These are phyloP conservation scores for Neurospora sp. DNA, from an alignment of 495 filamentous ascomycete species.

Conservation along the genomic window DNA sequence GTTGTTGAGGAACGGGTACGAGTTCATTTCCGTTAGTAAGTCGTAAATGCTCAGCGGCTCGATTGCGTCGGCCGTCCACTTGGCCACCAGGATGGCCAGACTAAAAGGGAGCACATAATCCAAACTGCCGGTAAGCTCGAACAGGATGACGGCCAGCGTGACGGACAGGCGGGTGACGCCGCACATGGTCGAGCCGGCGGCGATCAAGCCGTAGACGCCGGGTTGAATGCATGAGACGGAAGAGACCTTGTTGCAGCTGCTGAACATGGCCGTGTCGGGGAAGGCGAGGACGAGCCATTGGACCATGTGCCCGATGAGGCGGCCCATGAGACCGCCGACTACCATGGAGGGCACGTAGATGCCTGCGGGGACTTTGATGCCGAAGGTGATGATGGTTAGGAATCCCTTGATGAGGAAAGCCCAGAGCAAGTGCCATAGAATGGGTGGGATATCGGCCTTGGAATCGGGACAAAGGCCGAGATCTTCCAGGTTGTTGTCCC, in stretches of 20 bases:
- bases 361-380: slow-evolving; percentile 89
- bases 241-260: slow-evolving; percentile 55
- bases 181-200: slow-evolving; percentile 95
- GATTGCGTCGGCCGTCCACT: slow-evolving; percentile 95
- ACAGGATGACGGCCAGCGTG: slow-evolving; percentile 88
- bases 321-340: slow-evolving; percentile 85
- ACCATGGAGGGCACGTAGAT: slow-evolving; percentile 99
- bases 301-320: slow-evolving; percentile 75
- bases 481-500: slow-evolving; percentile 46
- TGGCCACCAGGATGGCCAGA: slow-evolving; percentile 80
- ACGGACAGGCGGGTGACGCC: slow-evolving; percentile 92
- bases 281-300: slow-evolving; percentile 73
- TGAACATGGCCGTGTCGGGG: slow-evolving; percentile 62
- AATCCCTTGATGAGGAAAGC: slow-evolving; percentile 87
- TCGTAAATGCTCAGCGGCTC: slow-evolving; percentile 95
- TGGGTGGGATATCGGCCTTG: slow-evolving; percentile 60
- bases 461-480: slow-evolving; percentile 66
- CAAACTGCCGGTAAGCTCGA: slow-evolving; percentile 88
- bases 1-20: slow-evolving; percentile 91
- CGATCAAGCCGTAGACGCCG: slow-evolving; percentile 90
- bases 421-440: slow-evolving; percentile 57
- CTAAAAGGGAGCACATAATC: slow-evolving; percentile 96
- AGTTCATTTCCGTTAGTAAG: slow-evolving; percentile 90
- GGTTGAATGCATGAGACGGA: slow-evolving; percentile 84
- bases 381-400: slow-evolving; percentile 81